Percentiles rank a stretch among this genome's conserved stretches.
phyloP scores from a whole-genome alignment of 169 alveolate genomes.

The Cryptosporidium tyzzeri region DNA sequence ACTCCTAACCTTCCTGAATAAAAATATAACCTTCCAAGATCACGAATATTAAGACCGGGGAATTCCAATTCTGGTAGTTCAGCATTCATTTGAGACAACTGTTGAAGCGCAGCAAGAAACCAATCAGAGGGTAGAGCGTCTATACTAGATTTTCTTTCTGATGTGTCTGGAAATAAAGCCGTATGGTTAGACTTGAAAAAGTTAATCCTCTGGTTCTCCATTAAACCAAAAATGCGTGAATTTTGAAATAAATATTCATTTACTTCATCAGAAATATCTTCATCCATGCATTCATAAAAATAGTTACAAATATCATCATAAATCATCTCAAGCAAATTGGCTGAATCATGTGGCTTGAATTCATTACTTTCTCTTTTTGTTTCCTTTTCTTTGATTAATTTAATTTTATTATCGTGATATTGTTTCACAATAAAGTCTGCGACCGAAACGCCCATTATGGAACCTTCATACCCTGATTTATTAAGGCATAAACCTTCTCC shows the following conservation, averaged over 20 bases:
- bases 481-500: constrained; percentile 34
- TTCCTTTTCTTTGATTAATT: neutral
- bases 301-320: constrained; percentile 51
- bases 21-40: constrained; percentile 38
- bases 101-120: constrained; percentile 56
- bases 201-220: constrained; percentile 12
- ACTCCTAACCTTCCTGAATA: constrained; percentile 69
- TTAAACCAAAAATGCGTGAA: constrained; percentile 2
- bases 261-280: constrained; percentile 23
- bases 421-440: constrained; percentile 33
- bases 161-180: constrained; percentile 52
- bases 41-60: constrained; percentile 62
- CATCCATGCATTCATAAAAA: constrained; percentile 61
- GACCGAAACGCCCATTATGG: constrained; percentile 39
- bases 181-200: neutral
- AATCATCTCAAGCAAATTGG: constrained; percentile 41
- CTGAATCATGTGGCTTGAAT: constrained; percentile 27
- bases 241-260: constrained; percentile 39
- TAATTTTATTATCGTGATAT: constrained; percentile 7
- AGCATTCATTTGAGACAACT: constrained; percentile 17
- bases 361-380: neutral
- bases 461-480: constrained; percentile 14
- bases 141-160: constrained; percentile 22
- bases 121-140: constrained; percentile 60
- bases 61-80: constrained; percentile 50